These are phyloP conservation scores for Apiospora marii DNA, from an alignment of 2,329 filamentous ascomycete species.

Conservation along the genomic window DNA sequence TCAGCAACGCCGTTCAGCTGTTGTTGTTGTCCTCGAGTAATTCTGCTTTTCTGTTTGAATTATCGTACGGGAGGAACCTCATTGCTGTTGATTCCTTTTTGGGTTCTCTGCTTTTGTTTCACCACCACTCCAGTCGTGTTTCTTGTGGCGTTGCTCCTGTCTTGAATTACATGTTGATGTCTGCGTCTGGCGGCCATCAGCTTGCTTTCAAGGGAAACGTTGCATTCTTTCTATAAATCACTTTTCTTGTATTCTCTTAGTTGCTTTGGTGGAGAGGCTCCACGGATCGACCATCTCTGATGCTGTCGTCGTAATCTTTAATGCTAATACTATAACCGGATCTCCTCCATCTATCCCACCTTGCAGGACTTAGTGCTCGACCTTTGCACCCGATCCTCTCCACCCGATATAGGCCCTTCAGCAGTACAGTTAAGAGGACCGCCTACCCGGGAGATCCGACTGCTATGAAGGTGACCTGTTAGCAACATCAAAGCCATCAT, in stretches of 20 bases:
- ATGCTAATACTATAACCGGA: constrained; percentile 40
- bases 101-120: constrained; percentile 13
- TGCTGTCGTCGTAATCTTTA: constrained; percentile 40
- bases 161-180: constrained; percentile 32
- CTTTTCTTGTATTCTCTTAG: constrained; percentile 27
- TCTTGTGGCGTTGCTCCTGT: constrained; percentile 38
- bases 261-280: constrained; percentile 29
- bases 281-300: constrained; percentile 32
- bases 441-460: not conserved
- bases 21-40: constrained; percentile 18
- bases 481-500: constrained; percentile 30
- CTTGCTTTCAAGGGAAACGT: constrained; percentile 36
- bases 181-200: not conserved
- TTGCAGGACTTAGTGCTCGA: constrained; percentile 33
- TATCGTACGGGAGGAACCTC: not conserved
- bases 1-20: constrained; percentile 11
- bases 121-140: constrained; percentile 29
- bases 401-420: constrained; percentile 28
- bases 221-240: constrained; percentile 41
- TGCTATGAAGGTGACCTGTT: constrained; percentile 6
- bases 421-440: not conserved
- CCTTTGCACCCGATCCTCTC: constrained; percentile 24
- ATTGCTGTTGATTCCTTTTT: not conserved
- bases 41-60: constrained; percentile 7
- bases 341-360: constrained; percentile 32